Evolutionary conservation across 768 basidiomycete genomes (phyloP), one percentile per base, ranked within the genome.

Genomic region (Boletus pseudopeckii): DNA sequence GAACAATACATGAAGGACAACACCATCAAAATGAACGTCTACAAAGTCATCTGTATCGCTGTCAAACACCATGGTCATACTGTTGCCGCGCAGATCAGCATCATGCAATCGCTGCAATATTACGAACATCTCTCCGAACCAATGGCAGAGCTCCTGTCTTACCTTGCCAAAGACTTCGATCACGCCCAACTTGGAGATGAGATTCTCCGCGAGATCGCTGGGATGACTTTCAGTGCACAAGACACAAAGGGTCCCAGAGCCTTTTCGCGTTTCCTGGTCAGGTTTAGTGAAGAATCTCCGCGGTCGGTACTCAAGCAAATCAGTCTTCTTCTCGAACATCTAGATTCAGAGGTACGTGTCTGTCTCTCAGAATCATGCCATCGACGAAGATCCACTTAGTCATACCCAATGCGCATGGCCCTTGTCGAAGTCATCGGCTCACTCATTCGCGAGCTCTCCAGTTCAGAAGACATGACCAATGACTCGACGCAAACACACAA

Each of bases 381-480:
- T 22, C 50, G 13, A 51, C 37, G n/a, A 15, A 36, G 11, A 30
- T 18, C 36, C 33, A 6, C 44, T 14, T 61, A 97, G 93, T 86
- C 94, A 0, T 97, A 98, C 66, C 91, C 94, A 0, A 94, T 99
- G 85, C 92, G 97, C 39, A 88, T 93, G 75, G 92, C 93, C 1
- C 78, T 99, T 52, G 82, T 99, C 47, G 96, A 98, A 67, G 81
- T 95, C 53, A 83, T 98, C 38, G 92, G 92, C 6, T 75, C 78
- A 54, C 82, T 98, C 56, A 92, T 98, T 65, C 77, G 79, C 41
- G 91, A 98, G 58, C 80, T 98, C 13, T 83, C 88, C 0, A 65
- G 71, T 18, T 78, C 82, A 3, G 69, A 73, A 18, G 79, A 80
- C 39, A 74, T 74, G 20, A 65, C 80, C 63, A 73, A 77, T 48